Percentiles rank a stretch among this genome's conserved stretches.
Evolutionary conservation across 805 yeast species (phyloP).

Genomic region (Sugiyamaella americana): DNA sequence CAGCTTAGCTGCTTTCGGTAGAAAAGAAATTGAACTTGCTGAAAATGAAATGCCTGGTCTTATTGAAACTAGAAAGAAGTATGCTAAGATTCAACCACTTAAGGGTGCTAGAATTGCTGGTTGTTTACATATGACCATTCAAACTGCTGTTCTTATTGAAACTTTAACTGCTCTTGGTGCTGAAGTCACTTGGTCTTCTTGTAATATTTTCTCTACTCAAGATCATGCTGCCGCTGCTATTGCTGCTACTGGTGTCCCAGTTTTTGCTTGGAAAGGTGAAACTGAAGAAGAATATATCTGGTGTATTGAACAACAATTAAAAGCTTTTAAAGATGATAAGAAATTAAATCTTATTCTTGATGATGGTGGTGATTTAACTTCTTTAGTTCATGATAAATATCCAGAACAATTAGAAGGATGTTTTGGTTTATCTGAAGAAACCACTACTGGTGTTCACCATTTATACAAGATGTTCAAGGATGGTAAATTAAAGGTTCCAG

Average conservation of each 20-base stretch:
- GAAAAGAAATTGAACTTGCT: constrained; percentile 97
- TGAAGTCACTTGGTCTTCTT: constrained; percentile 98
- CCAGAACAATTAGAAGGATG: constrained; percentile 96
- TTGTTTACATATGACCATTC: constrained; percentile 99
- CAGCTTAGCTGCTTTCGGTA: constrained; percentile 98
- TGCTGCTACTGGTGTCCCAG: constrained; percentile 99
- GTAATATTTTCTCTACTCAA: constrained; percentile 99
- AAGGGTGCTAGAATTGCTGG: constrained; percentile 99
- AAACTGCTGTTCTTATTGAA: constrained; percentile 98
- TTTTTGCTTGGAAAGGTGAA: constrained; percentile 99
- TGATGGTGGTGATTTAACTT: constrained; percentile 98
- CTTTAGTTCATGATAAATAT: constrained; percentile 94
- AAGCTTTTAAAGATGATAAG: constrained; percentile 92
- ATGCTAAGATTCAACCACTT: constrained; percentile 88
- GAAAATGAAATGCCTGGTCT: constrained; percentile 99
- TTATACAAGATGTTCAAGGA: constrained; percentile 93
- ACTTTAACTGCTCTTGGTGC: constrained; percentile 97
- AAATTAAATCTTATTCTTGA: constrained; percentile 95
- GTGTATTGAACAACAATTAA: constrained; percentile 99
- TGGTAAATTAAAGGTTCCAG: constrained; percentile 89
- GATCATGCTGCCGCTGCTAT: constrained; percentile 99
- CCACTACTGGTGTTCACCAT: constrained; percentile 99
- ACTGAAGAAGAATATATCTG: constrained; percentile 98
- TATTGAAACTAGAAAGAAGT: constrained; percentile 92
- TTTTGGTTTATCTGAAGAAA: constrained; percentile 96